A percentile compares a stretch with the other conserved stretches of the same genome.
phyloP scores from a whole-genome alignment of 2,329 filamentous ascomycete genomes.

The Lasiodiplodia citricola region DNA sequence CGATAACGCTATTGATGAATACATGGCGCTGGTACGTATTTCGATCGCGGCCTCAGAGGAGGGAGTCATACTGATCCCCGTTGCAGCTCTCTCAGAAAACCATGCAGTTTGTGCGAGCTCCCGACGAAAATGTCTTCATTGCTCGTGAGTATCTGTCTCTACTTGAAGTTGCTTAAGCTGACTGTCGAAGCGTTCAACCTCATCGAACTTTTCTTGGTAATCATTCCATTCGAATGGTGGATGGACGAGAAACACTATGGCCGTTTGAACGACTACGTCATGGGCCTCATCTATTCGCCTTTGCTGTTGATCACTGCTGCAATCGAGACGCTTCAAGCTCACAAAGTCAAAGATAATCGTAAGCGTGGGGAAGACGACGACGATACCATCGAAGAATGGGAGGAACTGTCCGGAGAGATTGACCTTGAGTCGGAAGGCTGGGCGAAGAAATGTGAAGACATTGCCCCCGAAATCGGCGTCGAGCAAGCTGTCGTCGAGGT shows the following conservation, averaged over 20 bases:
- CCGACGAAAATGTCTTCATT: slow-evolving; percentile 98
- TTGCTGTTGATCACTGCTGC: slow-evolving; percentile 78
- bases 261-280: slow-evolving; percentile 83
- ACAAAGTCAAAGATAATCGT: slow-evolving; percentile 73
- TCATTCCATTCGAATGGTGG: slow-evolving; percentile 94
- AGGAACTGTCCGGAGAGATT: slow-evolving; percentile 73
- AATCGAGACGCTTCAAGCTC: slow-evolving; percentile 53
- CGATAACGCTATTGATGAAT: slow-evolving; percentile 91
- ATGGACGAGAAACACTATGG: slow-evolving; percentile 76
- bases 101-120: slow-evolving; percentile 94
- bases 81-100: slow-evolving; percentile 69
- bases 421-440: slow-evolving; percentile 87
- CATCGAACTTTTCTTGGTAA: slow-evolving; percentile 80
- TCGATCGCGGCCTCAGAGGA: no score
- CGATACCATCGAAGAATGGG: slow-evolving; percentile 89
- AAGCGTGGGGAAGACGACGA: slow-evolving; percentile 85
- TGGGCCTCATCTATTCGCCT: slow-evolving; percentile 84
- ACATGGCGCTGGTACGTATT: slow-evolving; percentile 69
- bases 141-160: slow-evolving; percentile 57
- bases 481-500: slow-evolving; percentile 76
- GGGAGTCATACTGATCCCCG: background rate
- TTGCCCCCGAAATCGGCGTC: slow-evolving; percentile 79
- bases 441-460: slow-evolving; percentile 77
- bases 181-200: slow-evolving; percentile 72
- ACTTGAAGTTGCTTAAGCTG: slow-evolving; percentile 32